These are phyloP conservation scores for Cerioporus squamosus DNA, from an alignment of 1,284 basidiomycete genomes.

Conservation along the genomic window DNA sequence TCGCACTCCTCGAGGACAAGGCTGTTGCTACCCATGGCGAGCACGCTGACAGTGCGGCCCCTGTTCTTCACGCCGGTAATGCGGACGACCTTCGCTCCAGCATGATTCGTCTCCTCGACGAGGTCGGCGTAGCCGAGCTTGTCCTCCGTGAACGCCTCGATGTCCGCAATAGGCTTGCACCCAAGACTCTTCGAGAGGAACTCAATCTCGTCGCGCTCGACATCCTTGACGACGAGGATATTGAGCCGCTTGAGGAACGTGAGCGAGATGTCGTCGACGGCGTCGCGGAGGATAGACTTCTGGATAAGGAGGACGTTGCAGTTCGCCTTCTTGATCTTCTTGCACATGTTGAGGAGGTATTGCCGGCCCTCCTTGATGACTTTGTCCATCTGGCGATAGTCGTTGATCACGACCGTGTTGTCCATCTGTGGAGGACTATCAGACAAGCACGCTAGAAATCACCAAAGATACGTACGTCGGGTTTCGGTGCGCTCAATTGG, in stretches of 20 bases:
- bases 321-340: slow-evolving; percentile 99
- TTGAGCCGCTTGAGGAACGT: slow-evolving; percentile 98
- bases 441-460: background rate
- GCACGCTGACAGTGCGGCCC: slow-evolving; percentile 93
- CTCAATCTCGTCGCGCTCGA: slow-evolving; percentile 98
- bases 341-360: slow-evolving; percentile 98
- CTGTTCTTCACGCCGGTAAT: slow-evolving; percentile 96
- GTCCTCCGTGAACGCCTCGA: slow-evolving; percentile 98
- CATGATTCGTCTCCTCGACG: slow-evolving; percentile 88
- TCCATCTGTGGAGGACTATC: slow-evolving; percentile 80
- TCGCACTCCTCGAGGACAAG: slow-evolving; percentile 98
- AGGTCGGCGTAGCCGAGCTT: slow-evolving; percentile 97
- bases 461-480: slow-evolving; percentile 71
- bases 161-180: slow-evolving; percentile 96
- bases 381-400: slow-evolving; percentile 99
- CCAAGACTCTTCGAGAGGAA: slow-evolving; percentile 96
- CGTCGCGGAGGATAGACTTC: slow-evolving; percentile 98
- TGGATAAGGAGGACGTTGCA: slow-evolving; percentile 99
- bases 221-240: slow-evolving; percentile 97
- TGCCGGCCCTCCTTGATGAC: slow-evolving; percentile 99
- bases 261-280: slow-evolving; percentile 97
- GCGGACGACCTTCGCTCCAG: slow-evolving; percentile 91
- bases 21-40: slow-evolving; percentile 94
- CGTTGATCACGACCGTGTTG: slow-evolving; percentile 99
- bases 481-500: slow-evolving; percentile 97